A percentile compares a stretch with the other conserved stretches of the same genome.
Conservation (phyloP, 1,139 yeast genomes). For the Debaryomyces fabryi region DNA sequence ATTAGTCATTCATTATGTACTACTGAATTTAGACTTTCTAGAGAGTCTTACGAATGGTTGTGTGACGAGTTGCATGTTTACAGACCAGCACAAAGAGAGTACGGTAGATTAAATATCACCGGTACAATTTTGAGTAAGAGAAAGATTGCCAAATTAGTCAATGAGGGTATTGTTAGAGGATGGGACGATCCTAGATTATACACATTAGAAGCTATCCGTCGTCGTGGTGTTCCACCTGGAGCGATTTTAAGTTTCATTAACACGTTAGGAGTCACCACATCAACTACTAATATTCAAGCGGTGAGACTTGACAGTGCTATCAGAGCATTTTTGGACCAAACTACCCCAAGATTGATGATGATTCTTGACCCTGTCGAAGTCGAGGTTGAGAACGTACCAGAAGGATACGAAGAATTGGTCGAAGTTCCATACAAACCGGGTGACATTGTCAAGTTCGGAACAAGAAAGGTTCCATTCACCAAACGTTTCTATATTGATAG, state of each 20-base stretch:
- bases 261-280: slow-evolving; percentile 95
- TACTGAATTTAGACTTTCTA: slow-evolving; percentile 85
- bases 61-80: slow-evolving; percentile 94
- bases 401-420: slow-evolving; percentile 67
- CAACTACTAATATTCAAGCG: slow-evolving; percentile 88
- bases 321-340: slow-evolving; percentile 82
- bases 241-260: slow-evolving; percentile 91
- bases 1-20: slow-evolving; percentile 95
- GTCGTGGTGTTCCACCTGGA: slow-evolving; percentile 99
- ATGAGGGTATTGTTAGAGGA: slow-evolving; percentile 78
- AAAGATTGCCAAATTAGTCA: slow-evolving; percentile 90
- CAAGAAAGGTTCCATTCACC: slow-evolving; percentile 75
- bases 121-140: slow-evolving; percentile 95
- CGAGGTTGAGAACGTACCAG: slow-evolving; percentile 79
- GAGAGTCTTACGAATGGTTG: slow-evolving; percentile 98
- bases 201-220: slow-evolving; percentile 90
- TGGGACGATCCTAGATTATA: slow-evolving; percentile 99
- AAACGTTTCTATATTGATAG: slow-evolving; percentile 82
- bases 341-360: slow-evolving; percentile 95
- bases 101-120: slow-evolving; percentile 91
- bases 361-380: slow-evolving; percentile 84
- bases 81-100: slow-evolving; percentile 98
- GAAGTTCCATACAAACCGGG: slow-evolving; percentile 93
- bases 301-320: slow-evolving; percentile 88
- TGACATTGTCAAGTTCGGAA: slow-evolving; percentile 64